Evolutionary conservation across 2,329 filamentous ascomycete genomes (phyloP), one percentile per base, ranked within the genome.

Genomic region (Coniosporium tulheliwenetii): DNA sequence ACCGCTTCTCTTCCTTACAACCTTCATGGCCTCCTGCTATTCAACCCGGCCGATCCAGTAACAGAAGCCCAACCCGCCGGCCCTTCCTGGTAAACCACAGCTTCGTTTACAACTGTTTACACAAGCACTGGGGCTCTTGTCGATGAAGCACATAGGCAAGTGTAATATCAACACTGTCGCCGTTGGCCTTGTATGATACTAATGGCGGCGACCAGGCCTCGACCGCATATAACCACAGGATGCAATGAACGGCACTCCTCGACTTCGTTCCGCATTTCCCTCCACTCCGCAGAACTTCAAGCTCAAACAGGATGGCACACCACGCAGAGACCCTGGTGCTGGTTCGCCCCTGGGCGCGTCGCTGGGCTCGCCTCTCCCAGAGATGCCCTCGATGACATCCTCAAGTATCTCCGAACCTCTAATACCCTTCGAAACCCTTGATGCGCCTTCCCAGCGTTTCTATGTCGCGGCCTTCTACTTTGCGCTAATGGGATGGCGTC

Each of bases 381-480:
- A 60, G 29, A 48, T 46, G 8, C 33, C 41, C 34, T 36, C 19
- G 12, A 37, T 15, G 38, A 30, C 29, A 5, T 8, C 19, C 1
- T 14, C 14, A 13, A 40, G 40, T 19, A 33, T 33, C 29, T 50
- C 53, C 30, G 61, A 61, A 40, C 87, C 91, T 30, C 64, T 93
- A 42, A 87, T 98, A 53, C 82, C 91, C 10, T 68, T 85, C 47
- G 73, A 76, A 48, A 66, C 93, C 37, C 71, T 96, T 58, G 89
- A 96, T 66, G 85, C 85, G 37, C 89, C 91, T 5, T 83, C 83
- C 40, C 91, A 98, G 63, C 77, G 91, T 42, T 74, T 94, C 52
- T 95, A 93, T 58, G 80, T 85, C 38, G 73, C 81, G 47, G 79
- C 77, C n/a, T 62, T 93, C 48, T 96, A 93, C 58, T 59, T 79